Conservation (phyloP, 768 basidiomycete genomes). For the Melanogaster broomeanus region DNA sequence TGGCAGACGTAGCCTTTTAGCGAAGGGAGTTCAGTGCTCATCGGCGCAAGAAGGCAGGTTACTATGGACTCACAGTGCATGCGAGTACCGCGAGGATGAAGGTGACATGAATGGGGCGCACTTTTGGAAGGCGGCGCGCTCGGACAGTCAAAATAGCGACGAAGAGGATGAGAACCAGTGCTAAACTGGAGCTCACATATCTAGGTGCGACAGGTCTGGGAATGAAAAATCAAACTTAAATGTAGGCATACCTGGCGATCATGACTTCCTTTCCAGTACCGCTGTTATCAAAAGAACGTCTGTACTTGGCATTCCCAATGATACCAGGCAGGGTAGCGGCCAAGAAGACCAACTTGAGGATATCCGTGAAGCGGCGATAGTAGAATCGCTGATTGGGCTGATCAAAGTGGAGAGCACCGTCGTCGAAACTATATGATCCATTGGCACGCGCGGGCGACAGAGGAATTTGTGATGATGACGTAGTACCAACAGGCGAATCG, state of each 20-base stretch:
- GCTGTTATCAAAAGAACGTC: slow-evolving; percentile 18
- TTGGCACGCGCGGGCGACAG: slow-evolving; percentile 10
- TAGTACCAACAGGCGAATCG: slow-evolving; percentile 21
- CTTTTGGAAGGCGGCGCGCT: slow-evolving; percentile 29
- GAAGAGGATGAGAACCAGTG: slow-evolving; percentile 23
- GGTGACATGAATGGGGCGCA: slow-evolving; percentile 22
- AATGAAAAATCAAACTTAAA: neutral
- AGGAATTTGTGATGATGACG: slow-evolving; percentile 13
- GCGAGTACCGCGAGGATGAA: slow-evolving; percentile 18
- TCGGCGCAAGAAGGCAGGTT: neutral
- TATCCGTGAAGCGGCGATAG: slow-evolving; percentile 31
- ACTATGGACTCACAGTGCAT: slow-evolving; percentile 34
- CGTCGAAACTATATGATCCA: neutral
- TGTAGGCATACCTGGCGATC: slow-evolving; percentile 23
- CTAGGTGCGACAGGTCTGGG: slow-evolving; percentile 10
- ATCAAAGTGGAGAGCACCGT: slow-evolving; percentile 23
- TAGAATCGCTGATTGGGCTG: slow-evolving; percentile 27
- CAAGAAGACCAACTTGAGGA: slow-evolving; percentile 30
- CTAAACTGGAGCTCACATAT: slow-evolving; percentile 30
- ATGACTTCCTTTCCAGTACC: slow-evolving; percentile 19
- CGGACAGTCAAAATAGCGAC: slow-evolving; percentile 20
- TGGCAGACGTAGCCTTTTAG: slow-evolving; percentile 25
- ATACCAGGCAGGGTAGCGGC: slow-evolving; percentile 33
- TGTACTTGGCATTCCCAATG: slow-evolving; percentile 25
- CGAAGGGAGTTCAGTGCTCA: neutral